Percentiles rank a stretch among this genome's conserved stretches.
Conservation (phyloP, 108 stramenopile species). For the Skeletonema menzelii region DNA sequence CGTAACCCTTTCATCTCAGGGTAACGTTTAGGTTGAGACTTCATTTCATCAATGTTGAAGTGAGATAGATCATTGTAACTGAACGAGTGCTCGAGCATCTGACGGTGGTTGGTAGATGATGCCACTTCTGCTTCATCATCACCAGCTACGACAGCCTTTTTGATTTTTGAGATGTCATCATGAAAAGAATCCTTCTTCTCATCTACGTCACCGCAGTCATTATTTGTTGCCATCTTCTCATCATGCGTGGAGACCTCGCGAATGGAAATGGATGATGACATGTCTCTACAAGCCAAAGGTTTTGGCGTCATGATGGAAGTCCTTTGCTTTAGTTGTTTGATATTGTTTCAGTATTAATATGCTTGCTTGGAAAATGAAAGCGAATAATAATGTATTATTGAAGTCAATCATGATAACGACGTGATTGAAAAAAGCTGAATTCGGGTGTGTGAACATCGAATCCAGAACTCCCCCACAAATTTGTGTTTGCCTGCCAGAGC, state of each 20-base stretch:
- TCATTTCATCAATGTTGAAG: conserved; percentile 6
- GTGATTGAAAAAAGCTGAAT: neutral
- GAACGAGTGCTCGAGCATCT: conserved; percentile 18
- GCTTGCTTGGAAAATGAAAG: neutral
- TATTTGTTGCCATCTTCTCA: neutral
- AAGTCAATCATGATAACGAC: neutral
- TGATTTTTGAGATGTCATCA: neutral
- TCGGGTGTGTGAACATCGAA: neutral
- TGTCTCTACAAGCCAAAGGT: neutral
- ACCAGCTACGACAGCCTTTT: neutral
- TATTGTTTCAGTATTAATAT: no score
- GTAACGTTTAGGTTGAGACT: neutral
- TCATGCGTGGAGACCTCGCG: neutral
- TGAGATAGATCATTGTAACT: conserved; percentile 13
- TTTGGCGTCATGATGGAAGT: neutral
- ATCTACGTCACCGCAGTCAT: neutral
- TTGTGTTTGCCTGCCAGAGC: neutral
- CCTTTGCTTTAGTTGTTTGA: neutral
- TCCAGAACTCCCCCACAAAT: neutral
- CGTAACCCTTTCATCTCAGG: conserved; percentile 1
- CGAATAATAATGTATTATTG: no score
- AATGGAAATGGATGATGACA: neutral
- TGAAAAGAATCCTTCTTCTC: neutral
- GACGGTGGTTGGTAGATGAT: neutral
- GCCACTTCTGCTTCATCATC: neutral